Base-by-base conservation (phyloP, 768 basidiomycete genomes). In the Leccinum imitatum region DNA sequence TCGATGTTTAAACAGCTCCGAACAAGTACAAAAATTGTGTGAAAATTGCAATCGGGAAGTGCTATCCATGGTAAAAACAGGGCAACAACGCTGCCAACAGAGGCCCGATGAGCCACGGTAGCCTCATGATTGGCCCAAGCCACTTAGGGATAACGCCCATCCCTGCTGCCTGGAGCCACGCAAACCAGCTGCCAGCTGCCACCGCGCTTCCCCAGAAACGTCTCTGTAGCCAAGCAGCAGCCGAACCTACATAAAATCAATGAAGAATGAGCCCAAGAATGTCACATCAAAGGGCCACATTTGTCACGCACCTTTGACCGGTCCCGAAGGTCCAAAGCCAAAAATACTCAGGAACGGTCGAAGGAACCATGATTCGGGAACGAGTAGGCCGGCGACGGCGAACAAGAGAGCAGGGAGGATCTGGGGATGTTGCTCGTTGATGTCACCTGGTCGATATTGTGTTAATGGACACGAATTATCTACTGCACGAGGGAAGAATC, bases 261-360 rank as follows among this genome's bases (percentile, higher is more conserved):
- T 30, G 6, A 35, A 17, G 9, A 39, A 4, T 10, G 9, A 9
- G 21, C 5, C 1, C 15, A 39, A 6, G 37, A 7, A 10, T 30
- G 0, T 8, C 0, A 3, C 1, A 11, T 10, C 19, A 21, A n/a
- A n/a, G 19, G 1, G 8, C 25, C 25, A 25, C 6, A 25, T 25
- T 39, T 15, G 25, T 23, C 15, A 4, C 47, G 10, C 27, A 68
- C 66, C 66, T 54, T 58, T 59, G 10, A 60, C 25, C 11, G 59
- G 65, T 3, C 65, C 66, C 1, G 17, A 7, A 41, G 59, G 66
- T 23, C 66, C 66, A 6, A 67, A 67, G 25, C 66, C 66, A 27
- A 67, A 54, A 15, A 59, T 2, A 1, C 59, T 50, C 3, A 67
- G 21, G 8, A 67, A 58, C 1, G 59, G 66, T n/a, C 48, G 3